Base-by-base conservation (phyloP, 768 basidiomycete genomes). In the Tremella fuciformis region DNA sequence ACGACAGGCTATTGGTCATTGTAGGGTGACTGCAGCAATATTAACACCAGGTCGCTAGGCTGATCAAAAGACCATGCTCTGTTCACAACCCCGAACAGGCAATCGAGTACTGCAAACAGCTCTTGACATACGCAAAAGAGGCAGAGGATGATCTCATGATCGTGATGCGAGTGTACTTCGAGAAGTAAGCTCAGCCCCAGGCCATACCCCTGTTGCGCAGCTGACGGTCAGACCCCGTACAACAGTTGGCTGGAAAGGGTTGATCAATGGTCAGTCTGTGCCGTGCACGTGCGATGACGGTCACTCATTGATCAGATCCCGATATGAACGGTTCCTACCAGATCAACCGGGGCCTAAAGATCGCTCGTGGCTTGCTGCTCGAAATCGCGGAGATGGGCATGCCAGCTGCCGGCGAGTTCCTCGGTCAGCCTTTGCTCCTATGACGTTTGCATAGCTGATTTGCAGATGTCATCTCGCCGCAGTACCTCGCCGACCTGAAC, bases 161-260 rank as follows among this genome's bases (percentile, higher is more conserved):
- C 70, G 82, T 98, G 66, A 98, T 98, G 94, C 87, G 92, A 24
- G 91, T 97, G 66, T 98, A 99, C 81, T 99, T 98, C 73, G 94
- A 98, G 70, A 98, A 98, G 79, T 78, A 40, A 41, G 72, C 58
- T 38, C 1, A 34, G 44, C 15, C 22, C 15, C 8, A 16, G 15
- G 26, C 24, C 0, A 15, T 16, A 4, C 19, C 18, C 11, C 16
- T 29, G 13, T 16, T 18, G 68, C 19, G 49, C 15, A 50, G 18
- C 49, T 50, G 21, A 50, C n/a, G 3, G 6, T 2, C 24, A 74
- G 78, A 70, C 80, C 80, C 0, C 62, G 94, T 26, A 98, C 94
- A 7, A 97, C 94, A 0, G 88, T 98, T 49, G 96, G 96, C 24
- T 99, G 94, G 94, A 99, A 99, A 77, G 94, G 94, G 38, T 84